Evolutionary conservation across 345 rosid genomes (phyloP).

Genomic region (Eucalyptus urophylla): DNA sequence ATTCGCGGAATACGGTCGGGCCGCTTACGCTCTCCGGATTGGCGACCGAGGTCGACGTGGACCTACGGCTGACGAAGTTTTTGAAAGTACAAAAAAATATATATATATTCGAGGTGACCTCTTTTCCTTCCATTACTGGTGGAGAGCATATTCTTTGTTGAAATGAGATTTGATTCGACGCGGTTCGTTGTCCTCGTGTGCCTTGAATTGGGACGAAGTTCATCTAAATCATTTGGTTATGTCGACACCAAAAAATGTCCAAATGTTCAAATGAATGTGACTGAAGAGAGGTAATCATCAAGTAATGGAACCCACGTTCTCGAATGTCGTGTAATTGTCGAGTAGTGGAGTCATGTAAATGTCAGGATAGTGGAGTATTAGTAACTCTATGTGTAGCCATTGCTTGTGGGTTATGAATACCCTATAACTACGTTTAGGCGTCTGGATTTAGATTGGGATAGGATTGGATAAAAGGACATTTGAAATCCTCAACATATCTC

Average conservation of each 20-base stretch:
- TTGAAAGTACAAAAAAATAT: neutral
- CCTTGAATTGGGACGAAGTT: neutral
- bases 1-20: neutral
- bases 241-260: neutral
- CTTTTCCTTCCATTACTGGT: neutral
- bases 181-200: neutral
- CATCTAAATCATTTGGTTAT: neutral
- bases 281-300: neutral
- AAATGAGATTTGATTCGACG: neutral
- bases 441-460: rapidly evolving
- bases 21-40: neutral
- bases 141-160: neutral
- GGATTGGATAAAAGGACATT: no score
- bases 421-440: no score
- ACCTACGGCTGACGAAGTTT: neutral
- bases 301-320: rapidly evolving
- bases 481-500: no score
- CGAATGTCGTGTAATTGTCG: rapidly evolving
- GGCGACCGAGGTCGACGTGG: neutral
- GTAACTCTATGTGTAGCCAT: neutral
- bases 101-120: neutral
- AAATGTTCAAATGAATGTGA: neutral
- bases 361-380: neutral
- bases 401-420: neutral
- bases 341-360: neutral